These are phyloP conservation scores for Takakia lepidozioides DNA, from an alignment of 225 moss, liverwort and hornwort species.

Conservation along the genomic window DNA sequence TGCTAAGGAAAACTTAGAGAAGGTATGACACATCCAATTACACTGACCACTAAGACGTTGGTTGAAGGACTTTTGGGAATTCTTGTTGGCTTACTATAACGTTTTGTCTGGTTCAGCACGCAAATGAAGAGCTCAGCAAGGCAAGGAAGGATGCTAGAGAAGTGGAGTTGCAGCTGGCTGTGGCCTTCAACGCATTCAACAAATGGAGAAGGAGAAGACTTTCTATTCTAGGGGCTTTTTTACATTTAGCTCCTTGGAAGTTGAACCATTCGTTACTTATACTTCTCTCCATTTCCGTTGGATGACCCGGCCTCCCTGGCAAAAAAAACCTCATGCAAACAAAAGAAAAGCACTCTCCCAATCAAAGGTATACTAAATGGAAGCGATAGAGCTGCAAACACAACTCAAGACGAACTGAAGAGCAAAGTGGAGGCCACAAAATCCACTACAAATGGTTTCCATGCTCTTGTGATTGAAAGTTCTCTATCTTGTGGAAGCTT, in stretches of 20 bases:
- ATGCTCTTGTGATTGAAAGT: conserved; percentile 34
- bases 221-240: too few species aligned
- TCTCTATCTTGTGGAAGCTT: too few species aligned
- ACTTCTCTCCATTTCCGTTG: too few species aligned
- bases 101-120: conserved; percentile 15
- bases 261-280: too few species aligned
- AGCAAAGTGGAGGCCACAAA: conserved; percentile 49
- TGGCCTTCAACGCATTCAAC: conserved; percentile 27
- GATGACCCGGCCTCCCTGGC: too few species aligned
- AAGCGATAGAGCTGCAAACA: conserved; percentile 29
- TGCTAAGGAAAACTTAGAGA: conserved; percentile 24
- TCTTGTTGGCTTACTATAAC: neutral
- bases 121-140: conserved; percentile 49
- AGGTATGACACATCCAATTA: too few species aligned
- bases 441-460: conserved; percentile 28
- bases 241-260: too few species aligned
- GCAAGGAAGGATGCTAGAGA: conserved; percentile 36
- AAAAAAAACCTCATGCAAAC: too few species aligned
- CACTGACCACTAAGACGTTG: too few species aligned
- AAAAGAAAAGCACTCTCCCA: too few species aligned
- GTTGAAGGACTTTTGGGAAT: neutral
- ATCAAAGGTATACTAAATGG: too few species aligned
- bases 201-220: conserved; percentile 54
- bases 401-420: conserved; percentile 38
- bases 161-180: conserved; percentile 33